These are phyloP conservation scores for Phytophthora ohioensis DNA, from an alignment of 352 stramenopile species.

Conservation along the genomic window DNA sequence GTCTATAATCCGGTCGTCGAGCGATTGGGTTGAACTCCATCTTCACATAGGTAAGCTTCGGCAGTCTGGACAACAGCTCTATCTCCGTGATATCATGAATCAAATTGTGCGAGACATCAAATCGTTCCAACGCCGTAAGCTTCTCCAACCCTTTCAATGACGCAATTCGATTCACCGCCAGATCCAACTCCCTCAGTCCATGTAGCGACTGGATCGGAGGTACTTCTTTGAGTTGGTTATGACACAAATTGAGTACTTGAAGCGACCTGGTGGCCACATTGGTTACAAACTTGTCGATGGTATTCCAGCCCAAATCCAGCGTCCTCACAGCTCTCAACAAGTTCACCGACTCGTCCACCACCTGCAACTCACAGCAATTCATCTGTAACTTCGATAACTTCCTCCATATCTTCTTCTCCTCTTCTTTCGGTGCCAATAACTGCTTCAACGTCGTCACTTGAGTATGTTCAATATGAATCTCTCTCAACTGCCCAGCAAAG, in stretches of 20 bases:
- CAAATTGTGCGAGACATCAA: constrained; percentile 81
- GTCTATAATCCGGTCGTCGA: constrained; percentile 74
- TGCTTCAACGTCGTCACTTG: constrained; percentile 51
- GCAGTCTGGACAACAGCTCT: constrained; percentile 57
- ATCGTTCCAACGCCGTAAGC: constrained; percentile 50
- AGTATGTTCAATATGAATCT: constrained; percentile 80
- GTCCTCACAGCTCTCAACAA: constrained; percentile 49
- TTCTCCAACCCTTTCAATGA: constrained; percentile 63
- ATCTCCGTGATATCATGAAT: constrained; percentile 64
- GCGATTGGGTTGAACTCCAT: constrained; percentile 83
- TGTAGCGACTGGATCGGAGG: constrained; percentile 54
- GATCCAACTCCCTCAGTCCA: constrained; percentile 59
- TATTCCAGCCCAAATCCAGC: constrained; percentile 80
- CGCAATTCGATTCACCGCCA: constrained; percentile 72
- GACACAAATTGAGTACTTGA: constrained; percentile 67
- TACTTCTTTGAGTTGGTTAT: constrained; percentile 65
- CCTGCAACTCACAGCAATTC: constrained; percentile 67
- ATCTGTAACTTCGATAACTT: constrained; percentile 66
- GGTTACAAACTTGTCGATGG: constrained; percentile 55
- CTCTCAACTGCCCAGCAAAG: constrained; percentile 70
- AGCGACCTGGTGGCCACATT: constrained; percentile 46
- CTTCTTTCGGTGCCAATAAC: constrained; percentile 47
- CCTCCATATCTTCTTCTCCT: constrained; percentile 39
- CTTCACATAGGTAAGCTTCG: constrained; percentile 52
- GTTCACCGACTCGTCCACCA: constrained; percentile 68